Percentiles rank a stretch among this genome's conserved stretches.
These are phyloP conservation scores for Brasenia schreberi DNA, from an alignment of 164 flowering plant species.

Conservation along the genomic window DNA sequence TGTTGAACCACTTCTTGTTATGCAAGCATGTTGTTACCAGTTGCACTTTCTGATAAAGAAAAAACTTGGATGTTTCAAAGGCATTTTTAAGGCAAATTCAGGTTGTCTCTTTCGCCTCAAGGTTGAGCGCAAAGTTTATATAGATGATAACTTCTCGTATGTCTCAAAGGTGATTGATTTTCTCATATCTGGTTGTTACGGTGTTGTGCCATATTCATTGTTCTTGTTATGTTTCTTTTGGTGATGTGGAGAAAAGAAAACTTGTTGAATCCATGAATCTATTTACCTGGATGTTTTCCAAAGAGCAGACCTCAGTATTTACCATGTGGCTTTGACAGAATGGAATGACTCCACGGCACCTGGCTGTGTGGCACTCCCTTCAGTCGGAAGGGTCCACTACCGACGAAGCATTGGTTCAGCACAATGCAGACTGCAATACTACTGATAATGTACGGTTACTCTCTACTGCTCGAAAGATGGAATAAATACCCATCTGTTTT, in stretches of 20 bases:
- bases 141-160: background rate
- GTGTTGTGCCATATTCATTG: background rate
- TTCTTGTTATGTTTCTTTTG: no score
- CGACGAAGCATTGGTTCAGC: conserved; percentile 65
- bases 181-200: background rate
- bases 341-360: conserved; percentile 99
- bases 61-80: no score
- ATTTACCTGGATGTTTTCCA: background rate
- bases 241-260: background rate
- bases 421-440: conserved; percentile 81
- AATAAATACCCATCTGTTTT: background rate
- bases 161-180: background rate
- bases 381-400: conserved; percentile 53
- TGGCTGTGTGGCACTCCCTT: conserved; percentile 89
- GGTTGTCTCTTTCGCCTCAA: background rate
- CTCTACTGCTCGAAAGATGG: background rate
- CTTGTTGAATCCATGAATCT: background rate
- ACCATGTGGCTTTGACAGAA: conserved; percentile 36
- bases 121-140: background rate
- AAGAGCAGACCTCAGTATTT: background rate
- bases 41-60: no score
- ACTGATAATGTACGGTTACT: conserved; percentile 49
- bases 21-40: no score
- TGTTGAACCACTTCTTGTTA: no score
- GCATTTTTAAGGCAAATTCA: no score